A percentile compares a stretch with the other conserved stretches of the same genome.
Conservation (phyloP, 805 yeast genomes). For the Candida sakaeoensis region DNA sequence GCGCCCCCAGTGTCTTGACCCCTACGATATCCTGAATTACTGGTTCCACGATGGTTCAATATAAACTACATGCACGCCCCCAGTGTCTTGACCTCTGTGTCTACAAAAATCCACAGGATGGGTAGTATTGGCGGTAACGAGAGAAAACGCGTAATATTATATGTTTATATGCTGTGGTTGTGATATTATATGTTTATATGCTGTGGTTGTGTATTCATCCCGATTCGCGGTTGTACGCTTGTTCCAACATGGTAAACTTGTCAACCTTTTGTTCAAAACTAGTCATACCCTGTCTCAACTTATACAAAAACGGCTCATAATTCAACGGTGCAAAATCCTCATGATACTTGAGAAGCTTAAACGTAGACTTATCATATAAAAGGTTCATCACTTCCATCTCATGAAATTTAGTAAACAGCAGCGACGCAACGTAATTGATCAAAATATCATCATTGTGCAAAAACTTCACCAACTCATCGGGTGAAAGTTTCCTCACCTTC, state of each 20-base stretch:
- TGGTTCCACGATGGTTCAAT: no score
- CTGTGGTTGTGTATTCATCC: constrained; percentile 1
- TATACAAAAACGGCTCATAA: constrained; percentile 26
- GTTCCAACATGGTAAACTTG: constrained; percentile 16
- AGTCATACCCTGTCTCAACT: constrained; percentile 17
- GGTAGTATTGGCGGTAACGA: no score
- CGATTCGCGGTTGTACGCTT: constrained; percentile 10
- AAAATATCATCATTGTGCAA: constrained; percentile 25
- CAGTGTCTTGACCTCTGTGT: no score
- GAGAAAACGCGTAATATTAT: not conserved
- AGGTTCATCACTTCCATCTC: constrained; percentile 24
- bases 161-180: not conserved
- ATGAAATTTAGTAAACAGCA: constrained; percentile 25
- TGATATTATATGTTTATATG: not conserved
- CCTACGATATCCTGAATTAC: no score
- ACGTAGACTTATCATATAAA: constrained; percentile 15
- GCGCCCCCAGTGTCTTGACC: no score
- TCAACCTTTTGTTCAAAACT: constrained; percentile 26
- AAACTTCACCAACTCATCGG: constrained; percentile 20
- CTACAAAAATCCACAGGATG: no score
- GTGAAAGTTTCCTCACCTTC: constrained; percentile 10
- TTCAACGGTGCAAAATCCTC: constrained; percentile 30
- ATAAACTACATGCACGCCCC: no score
- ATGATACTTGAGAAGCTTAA: constrained; percentile 12
- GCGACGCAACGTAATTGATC: constrained; percentile 19